These are phyloP conservation scores for Suillus spraguei DNA, from an alignment of 768 basidiomycete genomes.

Conservation along the genomic window DNA sequence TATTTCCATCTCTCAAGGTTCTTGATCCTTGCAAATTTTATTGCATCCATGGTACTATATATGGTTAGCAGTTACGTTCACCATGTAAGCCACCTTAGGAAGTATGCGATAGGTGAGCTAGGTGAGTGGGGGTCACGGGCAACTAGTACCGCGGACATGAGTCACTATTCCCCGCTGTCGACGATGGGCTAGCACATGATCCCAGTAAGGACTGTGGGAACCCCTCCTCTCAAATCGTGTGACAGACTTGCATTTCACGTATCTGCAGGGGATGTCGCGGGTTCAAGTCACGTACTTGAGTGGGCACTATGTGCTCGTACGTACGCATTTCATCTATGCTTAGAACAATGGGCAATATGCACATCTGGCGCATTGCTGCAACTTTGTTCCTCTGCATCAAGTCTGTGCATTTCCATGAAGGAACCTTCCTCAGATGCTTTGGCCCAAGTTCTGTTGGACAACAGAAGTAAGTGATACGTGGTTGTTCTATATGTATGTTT, in stretches of 20 bases:
- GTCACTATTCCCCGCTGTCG: too few relatives aligned
- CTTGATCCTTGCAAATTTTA: not conserved
- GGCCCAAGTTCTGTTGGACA: constrained; percentile 70
- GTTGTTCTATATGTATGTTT: constrained; percentile 79
- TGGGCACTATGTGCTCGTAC: not conserved
- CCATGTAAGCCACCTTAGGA: too few relatives aligned
- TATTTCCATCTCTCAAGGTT: too few relatives aligned
- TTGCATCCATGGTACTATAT: not conserved
- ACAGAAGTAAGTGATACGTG: constrained; percentile 82
- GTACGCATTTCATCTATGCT: not conserved
- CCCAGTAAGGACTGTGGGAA: not conserved
- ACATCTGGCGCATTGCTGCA: not conserved
- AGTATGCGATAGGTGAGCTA: too few relatives aligned
- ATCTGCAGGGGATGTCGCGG: not conserved
- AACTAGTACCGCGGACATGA: too few relatives aligned
- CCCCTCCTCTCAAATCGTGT: not conserved
- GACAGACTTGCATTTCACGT: not conserved
- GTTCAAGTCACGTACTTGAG: not conserved
- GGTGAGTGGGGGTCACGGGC: too few relatives aligned
- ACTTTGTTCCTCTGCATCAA: too few relatives aligned
- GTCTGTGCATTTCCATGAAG: constrained; percentile 35
- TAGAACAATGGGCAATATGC: not conserved
- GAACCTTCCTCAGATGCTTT: constrained; percentile 66
- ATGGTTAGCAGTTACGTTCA: not conserved
- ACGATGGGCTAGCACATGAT: not conserved